A percentile compares a stretch with the other conserved stretches of the same genome.
Evolutionary conservation across 768 basidiomycete species (phyloP).

Genomic region (Leucocoprinus sp.): DNA sequence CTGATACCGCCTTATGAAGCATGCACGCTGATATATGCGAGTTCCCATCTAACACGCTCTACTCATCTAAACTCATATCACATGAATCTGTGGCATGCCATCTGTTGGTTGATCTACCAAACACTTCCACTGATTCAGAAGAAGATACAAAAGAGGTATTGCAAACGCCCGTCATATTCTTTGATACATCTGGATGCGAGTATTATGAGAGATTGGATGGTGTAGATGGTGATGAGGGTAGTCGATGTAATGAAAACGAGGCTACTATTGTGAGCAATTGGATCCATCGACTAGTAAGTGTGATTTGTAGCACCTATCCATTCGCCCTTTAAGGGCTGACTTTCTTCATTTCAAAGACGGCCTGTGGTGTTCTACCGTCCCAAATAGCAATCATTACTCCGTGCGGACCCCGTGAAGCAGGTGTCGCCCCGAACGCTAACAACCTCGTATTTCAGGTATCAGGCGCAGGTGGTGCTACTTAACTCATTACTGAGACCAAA

Average conservation of each 20-base stretch:
- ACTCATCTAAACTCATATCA: slow-evolving; percentile 60
- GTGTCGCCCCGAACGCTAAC: neutral
- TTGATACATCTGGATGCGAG: slow-evolving; percentile 91
- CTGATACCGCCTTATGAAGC: slow-evolving; percentile 27
- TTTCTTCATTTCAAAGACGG: too few relatives aligned
- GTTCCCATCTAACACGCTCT: slow-evolving; percentile 82
- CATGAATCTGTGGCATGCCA: slow-evolving; percentile 65
- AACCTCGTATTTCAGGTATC: slow-evolving; percentile 49
- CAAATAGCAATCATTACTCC: slow-evolving; percentile 90
- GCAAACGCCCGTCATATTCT: slow-evolving; percentile 78
- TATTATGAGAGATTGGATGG: slow-evolving; percentile 75
- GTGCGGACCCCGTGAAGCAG: slow-evolving; percentile 26
- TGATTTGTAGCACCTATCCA: neutral
- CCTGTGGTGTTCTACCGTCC: slow-evolving; percentile 50
- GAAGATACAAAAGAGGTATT: slow-evolving; percentile 70
- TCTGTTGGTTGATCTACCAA: slow-evolving; percentile 63
- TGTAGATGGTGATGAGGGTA: slow-evolving; percentile 74
- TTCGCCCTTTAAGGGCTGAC: neutral
- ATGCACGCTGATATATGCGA: slow-evolving; percentile 84
- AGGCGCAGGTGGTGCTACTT: slow-evolving; percentile 86
- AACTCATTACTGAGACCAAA: slow-evolving; percentile 65
- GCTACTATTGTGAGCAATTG: slow-evolving; percentile 77
- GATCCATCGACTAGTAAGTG: slow-evolving; percentile 65
- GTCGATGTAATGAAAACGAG: slow-evolving; percentile 92
- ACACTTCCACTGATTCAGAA: slow-evolving; percentile 39